These are phyloP conservation scores for Hymenotorrendiella dingleyae DNA, from an alignment of 2,329 filamentous ascomycete species.

Conservation along the genomic window DNA sequence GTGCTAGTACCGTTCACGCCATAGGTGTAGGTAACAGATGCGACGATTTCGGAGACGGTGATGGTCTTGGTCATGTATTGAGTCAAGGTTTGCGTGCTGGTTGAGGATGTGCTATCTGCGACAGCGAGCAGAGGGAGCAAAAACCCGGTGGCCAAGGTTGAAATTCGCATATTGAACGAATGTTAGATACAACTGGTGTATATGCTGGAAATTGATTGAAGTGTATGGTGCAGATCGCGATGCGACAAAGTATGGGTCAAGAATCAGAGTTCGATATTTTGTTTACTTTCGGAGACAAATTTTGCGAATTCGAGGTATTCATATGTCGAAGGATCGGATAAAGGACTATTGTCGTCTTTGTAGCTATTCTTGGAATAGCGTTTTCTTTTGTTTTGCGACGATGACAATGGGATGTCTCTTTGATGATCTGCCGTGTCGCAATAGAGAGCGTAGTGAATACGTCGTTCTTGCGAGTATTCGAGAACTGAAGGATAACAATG, in stretches of 20 bases:
- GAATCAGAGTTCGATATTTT: background rate
- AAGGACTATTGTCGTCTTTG: conserved; percentile 2
- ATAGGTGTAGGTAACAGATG: conserved; percentile 34
- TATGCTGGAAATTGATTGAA: background rate
- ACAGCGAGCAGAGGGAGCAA: conserved; percentile 49
- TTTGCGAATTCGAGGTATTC: background rate
- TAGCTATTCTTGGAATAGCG: conserved; percentile 5
- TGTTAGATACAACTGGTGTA: background rate
- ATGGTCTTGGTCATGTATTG: conserved; percentile 46
- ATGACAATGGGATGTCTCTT: background rate
- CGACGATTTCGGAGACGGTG: conserved; percentile 41
- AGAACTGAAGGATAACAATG: background rate
- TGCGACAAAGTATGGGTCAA: conserved; percentile 17
- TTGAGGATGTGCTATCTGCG: conserved; percentile 29
- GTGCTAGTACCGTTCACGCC: too few species aligned
- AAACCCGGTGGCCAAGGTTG: conserved; percentile 40
- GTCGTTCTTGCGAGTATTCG: conserved; percentile 14
- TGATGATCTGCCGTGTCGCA: background rate
- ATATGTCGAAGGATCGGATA: background rate
- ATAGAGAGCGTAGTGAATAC: conserved; percentile 14
- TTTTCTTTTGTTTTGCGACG: background rate
- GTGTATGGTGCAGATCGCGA: conserved; percentile 2
- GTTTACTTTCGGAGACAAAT: background rate
- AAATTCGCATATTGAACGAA: conserved; percentile 36
- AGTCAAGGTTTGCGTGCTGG: conserved; percentile 37